Evolutionary conservation across 2,329 filamentous ascomycete genomes (phyloP), one percentile per base, ranked within the genome.

Genomic region (Penicillium decumbens): DNA sequence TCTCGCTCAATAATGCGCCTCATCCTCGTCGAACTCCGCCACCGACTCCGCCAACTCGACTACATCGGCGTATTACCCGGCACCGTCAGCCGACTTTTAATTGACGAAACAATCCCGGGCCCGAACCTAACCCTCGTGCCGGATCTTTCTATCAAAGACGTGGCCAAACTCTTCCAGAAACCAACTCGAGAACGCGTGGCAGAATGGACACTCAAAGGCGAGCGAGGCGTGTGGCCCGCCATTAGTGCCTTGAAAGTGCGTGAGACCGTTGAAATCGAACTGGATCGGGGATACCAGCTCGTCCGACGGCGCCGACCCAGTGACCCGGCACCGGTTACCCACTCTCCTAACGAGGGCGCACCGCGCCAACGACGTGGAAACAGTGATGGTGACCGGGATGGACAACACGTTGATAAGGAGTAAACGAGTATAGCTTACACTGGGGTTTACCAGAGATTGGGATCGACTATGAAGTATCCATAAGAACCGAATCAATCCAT

Each of bases 141-240:
- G 0, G 84, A 92, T 55, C 77, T 96, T 3, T 82, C 81, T 3
- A 74, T 83, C 0, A 70, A 75, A 0, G 91, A 96, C 69, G 89
- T 95, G 65, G 73, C 85, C 37, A 80, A 85, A 29, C 73, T 96
- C 29, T 78, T 96, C n/a, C 87, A 95, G 67, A 88, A 87, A 27
- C 90, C 90, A 0, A 92, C 86, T 0, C 77, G 81, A 44, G 82
- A 85, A 51, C 84, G 82, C 7, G 74, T 96, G 3, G 83, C 89
- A 50, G 87, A 92, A 60, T 96, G 91, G 92, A 90, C 95, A 46
- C 70, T 84, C 28, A 80, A 86, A 47, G 92, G 92, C 1, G 92
- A 97, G 71, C 76, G 84, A 54, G 91, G 88, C 57, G 89, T 95
- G 0, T 97, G 92, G 91, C 92, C 91, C 0, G 88, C 89, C 2